Conservation (phyloP, 176 grass and related monocot species). For the Rhynchospora breviuscula region DNA sequence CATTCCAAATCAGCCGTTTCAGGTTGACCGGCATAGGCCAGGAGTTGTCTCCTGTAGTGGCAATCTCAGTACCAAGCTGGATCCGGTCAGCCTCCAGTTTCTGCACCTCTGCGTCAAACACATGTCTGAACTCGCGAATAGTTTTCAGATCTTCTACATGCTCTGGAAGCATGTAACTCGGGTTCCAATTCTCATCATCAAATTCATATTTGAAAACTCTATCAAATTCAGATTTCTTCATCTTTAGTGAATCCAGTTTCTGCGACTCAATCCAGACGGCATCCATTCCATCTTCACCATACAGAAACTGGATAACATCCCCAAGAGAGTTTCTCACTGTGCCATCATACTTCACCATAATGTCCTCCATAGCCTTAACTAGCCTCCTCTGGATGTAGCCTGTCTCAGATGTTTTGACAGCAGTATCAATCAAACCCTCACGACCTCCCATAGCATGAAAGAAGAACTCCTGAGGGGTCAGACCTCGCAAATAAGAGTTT, state of each 20-base stretch:
- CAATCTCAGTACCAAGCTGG: conserved; percentile 84
- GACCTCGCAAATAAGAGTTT: conserved; percentile 90
- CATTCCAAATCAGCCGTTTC: conserved; percentile 96
- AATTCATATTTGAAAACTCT: conserved; percentile 74
- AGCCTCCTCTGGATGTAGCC: conserved; percentile 91
- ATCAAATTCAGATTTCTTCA: conserved; percentile 78
- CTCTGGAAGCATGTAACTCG: conserved; percentile 89
- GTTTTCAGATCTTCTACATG: conserved; percentile 97
- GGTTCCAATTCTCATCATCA: conserved; percentile 92
- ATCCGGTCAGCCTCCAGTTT: conserved; percentile 86
- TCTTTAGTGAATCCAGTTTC: conserved; percentile 91
- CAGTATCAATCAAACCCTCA: conserved; percentile 85
- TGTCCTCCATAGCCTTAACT: conserved; percentile 99
- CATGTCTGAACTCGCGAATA: conserved; percentile 88
- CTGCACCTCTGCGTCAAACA: conserved; percentile 95
- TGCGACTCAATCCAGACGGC: conserved; percentile 93
- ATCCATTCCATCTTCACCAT: conserved; percentile 99
- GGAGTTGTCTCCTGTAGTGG: conserved; percentile 76
- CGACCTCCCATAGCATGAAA: conserved; percentile 90
- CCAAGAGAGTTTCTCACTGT: conserved; percentile 96
- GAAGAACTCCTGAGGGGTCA: conserved; percentile 95
- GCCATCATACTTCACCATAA: conserved; percentile 98
- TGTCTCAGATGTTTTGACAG: conserved; percentile 89
- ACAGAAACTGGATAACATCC: conserved; percentile 94
- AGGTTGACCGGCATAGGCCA: conserved; percentile 97